phyloP scores from a whole-genome alignment of 176 grass and related monocot genomes.

The Sorghum bicolor region Sorghum_bicolor_NCBIv3 NC_012871.2:75367501-75368000 shows the following conservation, averaged over 20 bases:
- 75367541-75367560: conserved; percentile 78
- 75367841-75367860: conserved; percentile 55
- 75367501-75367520: conserved; percentile 73
- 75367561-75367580: conserved; percentile 64
- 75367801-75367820: conserved; percentile 89
- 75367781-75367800: conserved; percentile 67
- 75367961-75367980: conserved; percentile 76
- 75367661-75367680: conserved; percentile 64
- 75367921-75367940: conserved; percentile 41
- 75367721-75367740: conserved; percentile 36
- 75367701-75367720: conserved; percentile 70
- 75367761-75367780: conserved; percentile 55
- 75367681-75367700: conserved; percentile 81
- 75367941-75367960: conserved; percentile 55
- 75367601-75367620: conserved; percentile 65
- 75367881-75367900: conserved; percentile 83
- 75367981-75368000: conserved; percentile 69
- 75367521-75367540: conserved; percentile 57
- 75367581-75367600: conserved; percentile 91
- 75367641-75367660: conserved; percentile 60
- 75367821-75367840: conserved; percentile 60
- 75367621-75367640: conserved; percentile 51
- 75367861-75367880: conserved; percentile 70
- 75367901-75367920: conserved; percentile 81
- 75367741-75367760: conserved; percentile 65